phyloP scores from a whole-genome alignment of 176 grass and related monocot genomes.

The Coix lacrymajobi region DNA sequence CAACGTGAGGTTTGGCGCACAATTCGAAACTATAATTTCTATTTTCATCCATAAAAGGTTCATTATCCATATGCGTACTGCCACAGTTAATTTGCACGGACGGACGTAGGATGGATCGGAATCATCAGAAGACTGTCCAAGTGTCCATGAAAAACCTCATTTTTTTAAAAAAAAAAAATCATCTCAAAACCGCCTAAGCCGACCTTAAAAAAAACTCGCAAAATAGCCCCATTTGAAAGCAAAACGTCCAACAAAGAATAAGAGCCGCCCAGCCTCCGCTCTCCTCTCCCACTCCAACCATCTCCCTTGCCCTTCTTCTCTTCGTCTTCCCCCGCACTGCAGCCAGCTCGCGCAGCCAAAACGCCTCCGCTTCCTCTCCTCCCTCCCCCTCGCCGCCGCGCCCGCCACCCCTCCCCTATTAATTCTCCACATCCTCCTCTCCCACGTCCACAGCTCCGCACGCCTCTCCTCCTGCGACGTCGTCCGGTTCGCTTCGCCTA shows the following conservation, averaged over 20 bases:
- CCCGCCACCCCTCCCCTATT: conserved; percentile 7
- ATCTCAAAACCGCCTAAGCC: not conserved
- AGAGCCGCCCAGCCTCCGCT: conserved; percentile 14
- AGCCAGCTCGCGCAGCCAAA: not conserved
- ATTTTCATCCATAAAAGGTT: not conserved
- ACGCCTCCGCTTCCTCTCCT: not conserved
- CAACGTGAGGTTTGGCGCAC: no score
- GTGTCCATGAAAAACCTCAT: not conserved
- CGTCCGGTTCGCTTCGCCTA: not conserved
- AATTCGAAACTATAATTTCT: no score
- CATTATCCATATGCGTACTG: not conserved
- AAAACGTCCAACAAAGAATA: not conserved
- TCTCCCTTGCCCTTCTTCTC: not conserved
- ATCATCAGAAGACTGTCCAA: not conserved
- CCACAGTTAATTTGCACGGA: not conserved
- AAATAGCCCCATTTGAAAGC: not conserved
- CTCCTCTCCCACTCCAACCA: conserved; percentile 34
- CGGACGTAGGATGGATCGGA: not conserved
- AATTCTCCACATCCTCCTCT: not conserved
- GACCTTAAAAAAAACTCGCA: not conserved
- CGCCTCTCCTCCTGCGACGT: not conserved
- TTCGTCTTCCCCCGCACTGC: not conserved
- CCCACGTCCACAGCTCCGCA: not conserved
- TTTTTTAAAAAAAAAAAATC: not conserved
- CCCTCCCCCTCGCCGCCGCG: not conserved